Percentiles rank a stretch among this genome's conserved stretches.
Conservation (phyloP, 495 filamentous ascomycete species). For the Xanthoparmelia taractica region DNA sequence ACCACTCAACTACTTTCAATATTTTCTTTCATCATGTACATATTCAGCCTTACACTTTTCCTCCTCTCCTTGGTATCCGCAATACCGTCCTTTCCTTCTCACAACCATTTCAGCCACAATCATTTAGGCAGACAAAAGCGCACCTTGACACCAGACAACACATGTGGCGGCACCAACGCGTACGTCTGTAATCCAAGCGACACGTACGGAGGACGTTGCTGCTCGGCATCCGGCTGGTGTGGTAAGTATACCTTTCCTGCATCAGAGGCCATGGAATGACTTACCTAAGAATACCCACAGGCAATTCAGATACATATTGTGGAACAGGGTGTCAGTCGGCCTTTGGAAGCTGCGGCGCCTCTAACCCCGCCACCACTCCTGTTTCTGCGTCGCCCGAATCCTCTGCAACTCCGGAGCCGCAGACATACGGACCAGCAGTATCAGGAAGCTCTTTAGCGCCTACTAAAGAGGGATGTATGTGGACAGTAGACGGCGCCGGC, state of each 20-base stretch:
- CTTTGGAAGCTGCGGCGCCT: background rate
- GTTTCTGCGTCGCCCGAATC: background rate
- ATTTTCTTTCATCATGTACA: background rate
- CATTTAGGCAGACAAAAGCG: background rate
- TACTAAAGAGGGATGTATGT: conserved; percentile 10
- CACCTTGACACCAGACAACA: background rate
- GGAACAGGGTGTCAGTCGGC: background rate
- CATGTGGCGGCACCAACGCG: background rate
- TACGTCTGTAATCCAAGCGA: background rate
- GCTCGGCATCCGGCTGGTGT: background rate
- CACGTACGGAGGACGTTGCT: background rate
- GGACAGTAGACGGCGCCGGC: conserved; percentile 12
- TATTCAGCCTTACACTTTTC: background rate
- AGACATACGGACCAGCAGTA: background rate
- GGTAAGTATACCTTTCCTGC: background rate
- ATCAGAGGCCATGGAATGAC: too few species aligned
- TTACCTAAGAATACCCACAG: background rate
- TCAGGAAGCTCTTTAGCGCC: background rate
- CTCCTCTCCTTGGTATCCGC: background rate
- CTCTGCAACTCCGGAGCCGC: background rate
- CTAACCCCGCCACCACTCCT: background rate
- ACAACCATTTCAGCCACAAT: background rate
- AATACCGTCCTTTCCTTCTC: background rate
- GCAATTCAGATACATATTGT: background rate
- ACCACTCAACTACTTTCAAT: background rate